These are phyloP conservation scores for Botrytis squamosa DNA, from an alignment of 2,329 filamentous ascomycete species.

Conservation along the genomic window DNA sequence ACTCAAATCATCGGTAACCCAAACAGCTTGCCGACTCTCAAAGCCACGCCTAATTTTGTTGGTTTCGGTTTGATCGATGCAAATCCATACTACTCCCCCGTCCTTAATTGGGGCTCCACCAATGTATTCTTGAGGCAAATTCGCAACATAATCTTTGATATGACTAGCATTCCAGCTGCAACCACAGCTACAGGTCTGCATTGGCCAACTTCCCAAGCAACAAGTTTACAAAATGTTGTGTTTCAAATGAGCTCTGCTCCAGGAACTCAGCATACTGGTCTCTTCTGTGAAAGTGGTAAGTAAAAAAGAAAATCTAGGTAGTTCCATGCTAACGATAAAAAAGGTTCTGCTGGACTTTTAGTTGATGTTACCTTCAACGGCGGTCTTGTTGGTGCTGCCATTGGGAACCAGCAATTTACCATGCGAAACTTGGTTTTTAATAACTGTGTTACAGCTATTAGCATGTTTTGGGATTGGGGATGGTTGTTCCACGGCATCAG, in stretches of 20 bases:
- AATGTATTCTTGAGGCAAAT: slow-evolving; percentile 66
- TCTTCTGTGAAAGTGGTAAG: slow-evolving; percentile 56
- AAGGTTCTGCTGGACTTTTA: slow-evolving; percentile 57
- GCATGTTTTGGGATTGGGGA: slow-evolving; percentile 60
- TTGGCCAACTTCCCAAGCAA: slow-evolving; percentile 56
- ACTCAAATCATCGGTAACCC: slow-evolving; percentile 36
- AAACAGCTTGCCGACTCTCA: slow-evolving; percentile 62
- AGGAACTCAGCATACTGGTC: slow-evolving; percentile 53
- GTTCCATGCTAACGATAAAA: background rate
- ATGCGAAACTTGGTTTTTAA: slow-evolving; percentile 51
- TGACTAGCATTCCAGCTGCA: slow-evolving; percentile 38
- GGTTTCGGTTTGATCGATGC: slow-evolving; percentile 80
- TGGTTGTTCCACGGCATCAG: slow-evolving; percentile 53
- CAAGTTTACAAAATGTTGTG: slow-evolving; percentile 60
- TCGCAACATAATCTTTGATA: slow-evolving; percentile 64
- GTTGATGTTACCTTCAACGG: slow-evolving; percentile 59
- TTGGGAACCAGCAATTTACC: slow-evolving; percentile 66
- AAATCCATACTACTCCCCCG: slow-evolving; percentile 70
- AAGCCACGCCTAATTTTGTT: slow-evolving; percentile 65
- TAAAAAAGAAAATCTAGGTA: slow-evolving; percentile 40
- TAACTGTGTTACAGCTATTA: slow-evolving; percentile 52
- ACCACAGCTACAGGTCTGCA: slow-evolving; percentile 46
- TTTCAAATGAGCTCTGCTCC: slow-evolving; percentile 53
- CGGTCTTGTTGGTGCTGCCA: slow-evolving; percentile 57
- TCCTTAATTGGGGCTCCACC: slow-evolving; percentile 73